These are phyloP conservation scores for Ophiobolus disseminans DNA, from an alignment of 2,329 filamentous ascomycete genomes.

Conservation along the genomic window DNA sequence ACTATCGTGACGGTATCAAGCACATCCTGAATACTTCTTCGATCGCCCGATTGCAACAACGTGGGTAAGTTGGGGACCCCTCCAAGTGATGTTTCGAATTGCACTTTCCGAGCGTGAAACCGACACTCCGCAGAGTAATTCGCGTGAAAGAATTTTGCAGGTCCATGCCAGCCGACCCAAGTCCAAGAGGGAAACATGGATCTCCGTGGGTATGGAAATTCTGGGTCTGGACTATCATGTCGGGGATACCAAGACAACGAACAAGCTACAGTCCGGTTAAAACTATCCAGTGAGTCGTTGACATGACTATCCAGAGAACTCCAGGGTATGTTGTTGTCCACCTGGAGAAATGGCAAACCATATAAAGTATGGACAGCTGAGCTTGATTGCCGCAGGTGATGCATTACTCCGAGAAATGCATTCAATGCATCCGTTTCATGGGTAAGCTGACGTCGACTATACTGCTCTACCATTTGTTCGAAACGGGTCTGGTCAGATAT, in stretches of 20 bases:
- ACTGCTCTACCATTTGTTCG: neutral
- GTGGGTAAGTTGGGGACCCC: too few relatives aligned
- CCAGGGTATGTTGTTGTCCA: too few relatives aligned
- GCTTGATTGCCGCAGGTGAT: neutral
- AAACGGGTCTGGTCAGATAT: too few relatives aligned
- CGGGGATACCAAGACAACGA: too few relatives aligned
- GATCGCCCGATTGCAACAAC: neutral
- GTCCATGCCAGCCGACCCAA: neutral
- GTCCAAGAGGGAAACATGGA: neutral
- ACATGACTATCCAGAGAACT: too few relatives aligned
- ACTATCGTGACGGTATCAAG: neutral
- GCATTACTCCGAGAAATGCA: neutral
- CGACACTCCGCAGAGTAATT: neutral
- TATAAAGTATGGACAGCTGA: neutral
- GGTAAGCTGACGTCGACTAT: neutral
- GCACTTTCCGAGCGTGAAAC: neutral
- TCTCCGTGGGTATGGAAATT: neutral
- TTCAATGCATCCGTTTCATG: constrained; percentile 3
- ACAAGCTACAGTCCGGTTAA: too few relatives aligned
- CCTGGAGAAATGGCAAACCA: neutral
- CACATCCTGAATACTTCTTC: neutral
- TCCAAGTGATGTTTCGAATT: too few relatives aligned
- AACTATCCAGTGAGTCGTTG: too few relatives aligned
- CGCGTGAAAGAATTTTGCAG: too few relatives aligned
- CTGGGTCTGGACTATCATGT: too few relatives aligned